A percentile compares a stretch with the other conserved stretches of the same genome.
These are phyloP conservation scores for Artomyces pyxidatus DNA, from an alignment of 768 basidiomycete genomes.

Conservation along the genomic window DNA sequence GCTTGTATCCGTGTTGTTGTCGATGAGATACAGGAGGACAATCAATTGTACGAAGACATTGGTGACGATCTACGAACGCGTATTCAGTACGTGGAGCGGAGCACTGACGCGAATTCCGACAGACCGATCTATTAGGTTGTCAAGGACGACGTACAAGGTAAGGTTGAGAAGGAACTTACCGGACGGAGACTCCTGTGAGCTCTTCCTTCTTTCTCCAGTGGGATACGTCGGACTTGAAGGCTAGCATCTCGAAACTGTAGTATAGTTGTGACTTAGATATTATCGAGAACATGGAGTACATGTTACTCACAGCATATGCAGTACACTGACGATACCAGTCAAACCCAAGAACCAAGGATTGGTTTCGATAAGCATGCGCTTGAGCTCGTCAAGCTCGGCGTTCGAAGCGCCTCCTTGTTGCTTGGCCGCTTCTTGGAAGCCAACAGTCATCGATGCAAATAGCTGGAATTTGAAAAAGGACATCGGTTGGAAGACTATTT, in stretches of 20 bases:
- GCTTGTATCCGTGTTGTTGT: constrained; percentile 91
- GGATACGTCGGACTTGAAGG: constrained; percentile 90
- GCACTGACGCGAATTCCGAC: no score
- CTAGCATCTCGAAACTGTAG: constrained; percentile 84
- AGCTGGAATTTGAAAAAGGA: constrained; percentile 83
- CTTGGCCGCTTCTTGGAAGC: constrained; percentile 82
- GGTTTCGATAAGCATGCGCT: constrained; percentile 86
- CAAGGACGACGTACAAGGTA: no score
- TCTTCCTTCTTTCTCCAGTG: constrained; percentile 96
- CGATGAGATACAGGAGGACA: constrained; percentile 87
- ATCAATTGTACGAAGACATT: constrained; percentile 93
- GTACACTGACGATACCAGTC: constrained; percentile 75
- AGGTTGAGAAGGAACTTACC: constrained; percentile 29
- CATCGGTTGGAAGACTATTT: constrained; percentile 79
- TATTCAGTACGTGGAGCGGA: neutral
- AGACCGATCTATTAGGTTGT: no score
- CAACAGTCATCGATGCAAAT: constrained; percentile 75
- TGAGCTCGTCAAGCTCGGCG: constrained; percentile 89
- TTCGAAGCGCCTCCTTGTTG: constrained; percentile 53
- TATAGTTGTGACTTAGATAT: constrained; percentile 7
- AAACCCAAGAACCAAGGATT: constrained; percentile 83
- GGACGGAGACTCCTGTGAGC: constrained; percentile 89
- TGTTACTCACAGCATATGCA: constrained; percentile 74
- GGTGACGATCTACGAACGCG: constrained; percentile 54
- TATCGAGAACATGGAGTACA: constrained; percentile 4